Evolutionary conservation across 2,329 filamentous ascomycete genomes (phyloP), one percentile per base, ranked within the genome.

Genomic region (Cladosporium sp.): DNA sequence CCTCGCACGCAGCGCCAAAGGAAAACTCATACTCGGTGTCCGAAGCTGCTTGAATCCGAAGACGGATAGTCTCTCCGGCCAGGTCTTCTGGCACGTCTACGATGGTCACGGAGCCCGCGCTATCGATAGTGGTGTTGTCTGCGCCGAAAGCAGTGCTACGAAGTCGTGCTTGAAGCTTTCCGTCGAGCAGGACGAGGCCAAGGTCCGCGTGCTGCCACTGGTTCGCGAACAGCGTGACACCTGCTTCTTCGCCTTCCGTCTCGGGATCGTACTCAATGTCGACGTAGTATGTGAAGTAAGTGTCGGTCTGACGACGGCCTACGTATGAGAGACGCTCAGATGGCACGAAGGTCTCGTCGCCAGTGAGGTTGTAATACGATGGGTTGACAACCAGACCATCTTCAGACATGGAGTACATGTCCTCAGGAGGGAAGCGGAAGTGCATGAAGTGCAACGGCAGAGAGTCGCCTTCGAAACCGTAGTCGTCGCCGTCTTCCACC

Each of bases 401-500:
- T 18, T 80, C 79, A 0, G 82, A 87, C 18, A 84, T 69, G 1
- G 73, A 77, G 77, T 82, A 88, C 12, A 65, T 67, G 26, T 63
- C 60, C 0, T 78, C 70, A 34, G 80, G 78, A 0, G 85, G 86
- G 14, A 81, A 84, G 5, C 87, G 80, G 79, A 86, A 87, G 78
- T 86, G 80, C 1, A 85, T 81, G 69, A 88, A 85, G 70, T 88
- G 84, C 0, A 78, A 77, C 3, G 86, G 86, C 0, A 88, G 74
- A 0, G 72, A 69, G 0, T 79, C 79, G 0, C 78, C 78, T 7
- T 75, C 68, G 71, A 88, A 87, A 30, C 81, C 78, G 49, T 84
- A 75, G 11, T 72, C 69, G 68, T 87, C 84, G 2, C 78, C 77
- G 12, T 78, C 78, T 8, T 75, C 72, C 64, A 80, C 80, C 68